Evolutionary conservation across 139 green algal genomes (phyloP).

Genomic region (Coccomyxa sp.): DNA sequence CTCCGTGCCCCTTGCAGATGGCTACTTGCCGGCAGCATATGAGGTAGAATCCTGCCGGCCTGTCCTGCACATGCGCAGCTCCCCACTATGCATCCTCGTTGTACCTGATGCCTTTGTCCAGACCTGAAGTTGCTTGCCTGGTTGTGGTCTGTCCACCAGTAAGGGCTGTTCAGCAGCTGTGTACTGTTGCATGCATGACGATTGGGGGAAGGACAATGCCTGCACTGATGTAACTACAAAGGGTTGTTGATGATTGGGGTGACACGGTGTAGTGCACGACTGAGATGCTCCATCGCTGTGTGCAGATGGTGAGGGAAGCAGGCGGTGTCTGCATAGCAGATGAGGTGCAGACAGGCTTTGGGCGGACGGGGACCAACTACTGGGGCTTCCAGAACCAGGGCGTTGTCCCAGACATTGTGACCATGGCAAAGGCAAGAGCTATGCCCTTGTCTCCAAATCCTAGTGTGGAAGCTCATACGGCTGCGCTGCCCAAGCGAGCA

Average conservation of each 20-base stretch:
- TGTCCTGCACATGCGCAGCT: not conserved
- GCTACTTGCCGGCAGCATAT: constrained; percentile 88
- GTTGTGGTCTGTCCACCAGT: too few relatives aligned
- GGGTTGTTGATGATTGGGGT: too few relatives aligned
- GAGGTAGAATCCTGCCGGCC: constrained; percentile 37
- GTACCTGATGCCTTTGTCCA: not conserved
- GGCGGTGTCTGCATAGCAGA: constrained; percentile 95
- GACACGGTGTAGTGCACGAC: too few relatives aligned
- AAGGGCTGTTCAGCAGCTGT: too few relatives aligned
- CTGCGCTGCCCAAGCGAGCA: too few relatives aligned
- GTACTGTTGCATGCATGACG: too few relatives aligned
- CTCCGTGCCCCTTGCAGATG: constrained; percentile 68
- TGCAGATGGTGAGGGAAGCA: constrained; percentile 63
- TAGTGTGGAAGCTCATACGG: too few relatives aligned
- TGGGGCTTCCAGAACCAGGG: constrained; percentile 94
- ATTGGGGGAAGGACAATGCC: too few relatives aligned
- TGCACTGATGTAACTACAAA: too few relatives aligned
- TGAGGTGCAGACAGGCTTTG: constrained; percentile 98
- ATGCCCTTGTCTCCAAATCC: not conserved
- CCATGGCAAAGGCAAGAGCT: constrained; percentile 75
- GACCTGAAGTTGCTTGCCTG: not conserved
- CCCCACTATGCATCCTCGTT: not conserved
- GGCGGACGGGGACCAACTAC: constrained; percentile 85
- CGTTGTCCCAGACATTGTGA: constrained; percentile 91
- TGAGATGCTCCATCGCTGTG: too few relatives aligned